Evolutionary conservation across 352 stramenopile species (phyloP), one percentile per base, ranked within the genome.

Genomic region (Globisporangium splendens): DNA sequence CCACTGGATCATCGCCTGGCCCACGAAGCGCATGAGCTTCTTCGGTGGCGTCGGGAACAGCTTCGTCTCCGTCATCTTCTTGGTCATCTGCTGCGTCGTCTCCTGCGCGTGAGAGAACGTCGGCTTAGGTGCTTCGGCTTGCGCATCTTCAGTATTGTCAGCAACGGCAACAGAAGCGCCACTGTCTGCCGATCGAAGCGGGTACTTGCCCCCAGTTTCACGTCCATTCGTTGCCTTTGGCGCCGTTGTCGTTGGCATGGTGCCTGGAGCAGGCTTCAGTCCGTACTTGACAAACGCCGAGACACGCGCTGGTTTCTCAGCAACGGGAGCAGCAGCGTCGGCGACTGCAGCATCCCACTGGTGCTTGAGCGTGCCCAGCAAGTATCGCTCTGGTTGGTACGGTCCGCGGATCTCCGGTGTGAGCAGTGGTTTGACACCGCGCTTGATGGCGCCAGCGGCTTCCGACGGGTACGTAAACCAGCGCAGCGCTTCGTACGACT

Each of bases 1-100:
- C 88, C 89, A 98, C 62, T 98, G 89, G 53, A 96, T 86, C 51
- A 98, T 75, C 5, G 95, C 96, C 64, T 98, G 83, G 5, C 83
- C 81, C 21, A 94, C 79, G 57, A 62, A 77, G 14, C 77, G 77
- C 63, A 91, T 68, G 31, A 94, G 61, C 57, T 92, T 91, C 70
- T 93, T 91, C 0, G 83, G 81, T n/a, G 69, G 92, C 59, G 39
- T 86, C 51, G 70, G 86, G 70, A 78, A 83, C 44, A 77, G 56
- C 59, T 74, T 89, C 0, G 66, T 82, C 55, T 46, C 70, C n/a
- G 56, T 75, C 57, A 68, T 81, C 65, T 71, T 79, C 67, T 69
- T 63, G 0, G 69, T 70, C 54, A 87, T 83, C 24, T 64, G 63
- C 8, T 52, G 73, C 11, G 72, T 71, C 0, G 69, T 70, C 39